phyloP scores from a whole-genome alignment of 441 rosid genomes.

The Kokia cookei region DNA sequence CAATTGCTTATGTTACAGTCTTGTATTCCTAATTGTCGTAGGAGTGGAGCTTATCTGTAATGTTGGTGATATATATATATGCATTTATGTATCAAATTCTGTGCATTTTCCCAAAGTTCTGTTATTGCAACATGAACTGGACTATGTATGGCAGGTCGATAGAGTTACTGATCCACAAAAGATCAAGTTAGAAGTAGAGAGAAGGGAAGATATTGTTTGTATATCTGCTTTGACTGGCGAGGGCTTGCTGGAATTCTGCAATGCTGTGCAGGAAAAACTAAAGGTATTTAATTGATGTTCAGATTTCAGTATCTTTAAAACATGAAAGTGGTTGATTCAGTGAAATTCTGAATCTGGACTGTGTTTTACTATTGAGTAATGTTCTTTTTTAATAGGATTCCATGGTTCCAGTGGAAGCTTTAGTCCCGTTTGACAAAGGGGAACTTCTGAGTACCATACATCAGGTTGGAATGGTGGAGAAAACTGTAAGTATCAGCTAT shows the following conservation, averaged over 20 bases:
- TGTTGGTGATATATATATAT: not conserved
- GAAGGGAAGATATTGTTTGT: conserved; percentile 59
- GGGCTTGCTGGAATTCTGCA: conserved; percentile 75
- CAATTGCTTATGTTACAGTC: not conserved
- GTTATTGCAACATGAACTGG: not conserved
- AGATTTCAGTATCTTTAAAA: not conserved
- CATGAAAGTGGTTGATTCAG: not conserved
- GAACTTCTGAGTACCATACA: conserved; percentile 88
- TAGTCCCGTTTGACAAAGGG: conserved; percentile 83
- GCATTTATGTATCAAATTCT: not conserved
- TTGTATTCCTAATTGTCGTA: not conserved
- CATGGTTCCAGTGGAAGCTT: conserved; percentile 93
- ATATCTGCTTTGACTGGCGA: conserved; percentile 75
- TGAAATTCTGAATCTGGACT: not conserved
- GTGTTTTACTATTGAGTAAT: not conserved
- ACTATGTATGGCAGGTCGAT: conserved; percentile 53
- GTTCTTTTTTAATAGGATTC: conserved; percentile 49
- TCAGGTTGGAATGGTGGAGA: conserved; percentile 84
- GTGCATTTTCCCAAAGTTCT: not conserved
- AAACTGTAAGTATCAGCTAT: conserved; percentile 52
- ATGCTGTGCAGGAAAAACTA: conserved; percentile 68
- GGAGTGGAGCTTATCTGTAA: not conserved
- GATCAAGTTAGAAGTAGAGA: conserved; percentile 57
- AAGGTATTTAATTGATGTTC: conserved; percentile 43
- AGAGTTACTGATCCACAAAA: conserved; percentile 56